Conservation (phyloP, 176 grass and related monocot genomes). For the Panicum miliaceum region DNA sequence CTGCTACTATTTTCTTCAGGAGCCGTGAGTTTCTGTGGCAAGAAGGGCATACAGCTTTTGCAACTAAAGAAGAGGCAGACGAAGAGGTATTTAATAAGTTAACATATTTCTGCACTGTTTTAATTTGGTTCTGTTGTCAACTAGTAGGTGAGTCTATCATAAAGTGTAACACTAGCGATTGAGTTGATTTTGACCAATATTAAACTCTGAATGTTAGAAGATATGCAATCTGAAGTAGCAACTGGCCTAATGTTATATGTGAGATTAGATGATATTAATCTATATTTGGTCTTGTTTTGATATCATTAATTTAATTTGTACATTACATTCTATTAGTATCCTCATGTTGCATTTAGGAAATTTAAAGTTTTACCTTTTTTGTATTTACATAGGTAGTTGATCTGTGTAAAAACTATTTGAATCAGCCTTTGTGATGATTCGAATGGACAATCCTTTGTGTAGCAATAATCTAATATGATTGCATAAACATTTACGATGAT, state of each 20-base stretch:
- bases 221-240: slow-evolving; percentile 5
- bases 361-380: not conserved
- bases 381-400: not conserved
- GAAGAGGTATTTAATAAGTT: slow-evolving; percentile 61
- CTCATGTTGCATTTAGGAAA: not conserved
- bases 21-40: slow-evolving; percentile 99
- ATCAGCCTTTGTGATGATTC: not conserved
- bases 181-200: not conserved
- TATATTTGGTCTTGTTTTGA: not conserved
- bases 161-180: not conserved
- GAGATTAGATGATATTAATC: not conserved
- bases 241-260: not conserved
- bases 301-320: not conserved
- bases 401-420: slow-evolving; percentile 25
- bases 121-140: not conserved
- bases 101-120: not conserved
- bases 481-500: not conserved
- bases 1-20: slow-evolving; percentile 46
- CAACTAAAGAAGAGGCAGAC: slow-evolving; percentile 91
- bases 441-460: not conserved
- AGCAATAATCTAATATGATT: not conserved
- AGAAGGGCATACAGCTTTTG: slow-evolving; percentile 97
- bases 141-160: not conserved
- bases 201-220: not conserved
- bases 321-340: not conserved